Conservation (phyloP, 176 grass and related monocot species). For the Cenchrus fungigraminus region DNA sequence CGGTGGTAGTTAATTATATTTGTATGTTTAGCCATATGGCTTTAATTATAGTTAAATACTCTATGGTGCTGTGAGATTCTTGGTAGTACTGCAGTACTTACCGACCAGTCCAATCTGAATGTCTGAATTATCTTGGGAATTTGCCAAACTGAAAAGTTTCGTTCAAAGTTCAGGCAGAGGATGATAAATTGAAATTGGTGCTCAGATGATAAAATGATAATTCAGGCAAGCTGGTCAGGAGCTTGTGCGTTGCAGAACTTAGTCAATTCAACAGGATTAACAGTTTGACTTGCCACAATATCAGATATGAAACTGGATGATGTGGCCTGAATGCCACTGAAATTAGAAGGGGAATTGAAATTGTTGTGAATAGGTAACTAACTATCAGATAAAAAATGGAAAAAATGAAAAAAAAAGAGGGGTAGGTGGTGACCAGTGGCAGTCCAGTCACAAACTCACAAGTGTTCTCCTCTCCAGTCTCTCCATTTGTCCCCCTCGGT, state of each 20-base stretch:
- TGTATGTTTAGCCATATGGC: background rate
- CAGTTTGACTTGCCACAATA: background rate
- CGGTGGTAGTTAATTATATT: background rate
- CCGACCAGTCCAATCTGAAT: background rate
- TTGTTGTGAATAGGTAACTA: background rate
- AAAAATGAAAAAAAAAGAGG: background rate
- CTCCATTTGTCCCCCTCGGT: background rate
- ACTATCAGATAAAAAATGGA: background rate
- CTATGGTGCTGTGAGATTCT: background rate
- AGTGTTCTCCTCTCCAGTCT: no score
- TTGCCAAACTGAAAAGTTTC: background rate
- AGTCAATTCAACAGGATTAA: background rate
- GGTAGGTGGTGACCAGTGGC: background rate
- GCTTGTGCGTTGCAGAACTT: no score
- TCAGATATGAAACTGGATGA: no score
- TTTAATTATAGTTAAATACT: slow-evolving; percentile 25
- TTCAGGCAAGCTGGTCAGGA: background rate
- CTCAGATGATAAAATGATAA: no score
- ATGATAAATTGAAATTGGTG: no score
- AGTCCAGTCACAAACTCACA: background rate
- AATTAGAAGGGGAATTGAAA: background rate
- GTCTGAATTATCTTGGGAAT: background rate
- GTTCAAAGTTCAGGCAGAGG: background rate
- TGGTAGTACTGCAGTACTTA: background rate
- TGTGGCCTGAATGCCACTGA: background rate